Evolutionary conservation across 2,329 filamentous ascomycete genomes (phyloP).

Genomic region (Zymoseptoria ardabiliae): DNA sequence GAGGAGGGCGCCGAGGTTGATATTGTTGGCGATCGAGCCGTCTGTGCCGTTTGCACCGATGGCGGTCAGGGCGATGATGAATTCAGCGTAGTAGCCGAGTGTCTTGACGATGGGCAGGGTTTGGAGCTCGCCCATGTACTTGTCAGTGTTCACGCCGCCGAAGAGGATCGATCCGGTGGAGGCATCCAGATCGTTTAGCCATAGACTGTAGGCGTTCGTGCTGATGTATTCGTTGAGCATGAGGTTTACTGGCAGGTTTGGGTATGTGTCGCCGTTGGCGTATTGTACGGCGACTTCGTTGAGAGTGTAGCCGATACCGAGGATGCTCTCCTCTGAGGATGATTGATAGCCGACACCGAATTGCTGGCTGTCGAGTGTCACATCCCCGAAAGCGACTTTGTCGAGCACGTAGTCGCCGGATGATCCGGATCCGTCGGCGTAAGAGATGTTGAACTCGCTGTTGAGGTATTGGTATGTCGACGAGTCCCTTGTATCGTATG

Average conservation of each 20-base stretch:
- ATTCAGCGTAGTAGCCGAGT: conserved; percentile 44
- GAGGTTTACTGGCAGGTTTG: conserved; percentile 59
- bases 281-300: conserved; percentile 70
- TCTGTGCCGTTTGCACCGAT: conserved; percentile 38
- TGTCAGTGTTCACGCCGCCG: conserved; percentile 70
- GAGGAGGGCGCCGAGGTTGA: conserved; percentile 52
- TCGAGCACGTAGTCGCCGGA: conserved; percentile 75
- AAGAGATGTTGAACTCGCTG: conserved; percentile 77
- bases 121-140: conserved; percentile 59
- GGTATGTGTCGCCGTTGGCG: conserved; percentile 43
- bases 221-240: conserved; percentile 55
- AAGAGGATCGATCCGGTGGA: conserved; percentile 67
- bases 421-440: conserved; percentile 73
- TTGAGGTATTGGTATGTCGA: conserved; percentile 69
- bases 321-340: conserved; percentile 58
- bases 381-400: conserved; percentile 53
- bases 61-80: conserved; percentile 46
- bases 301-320: conserved; percentile 73
- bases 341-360: conserved; percentile 66
- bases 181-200: conserved; percentile 52
- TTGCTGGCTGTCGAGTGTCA: conserved; percentile 52
- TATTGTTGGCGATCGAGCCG: conserved; percentile 37
- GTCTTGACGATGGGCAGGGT: conserved; percentile 52
- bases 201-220: conserved; percentile 61
- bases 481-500: conserved; percentile 63